phyloP scores from a whole-genome alignment of 2,329 filamentous ascomycete species.

The Myriosclerotinia duriaeana region DNA sequence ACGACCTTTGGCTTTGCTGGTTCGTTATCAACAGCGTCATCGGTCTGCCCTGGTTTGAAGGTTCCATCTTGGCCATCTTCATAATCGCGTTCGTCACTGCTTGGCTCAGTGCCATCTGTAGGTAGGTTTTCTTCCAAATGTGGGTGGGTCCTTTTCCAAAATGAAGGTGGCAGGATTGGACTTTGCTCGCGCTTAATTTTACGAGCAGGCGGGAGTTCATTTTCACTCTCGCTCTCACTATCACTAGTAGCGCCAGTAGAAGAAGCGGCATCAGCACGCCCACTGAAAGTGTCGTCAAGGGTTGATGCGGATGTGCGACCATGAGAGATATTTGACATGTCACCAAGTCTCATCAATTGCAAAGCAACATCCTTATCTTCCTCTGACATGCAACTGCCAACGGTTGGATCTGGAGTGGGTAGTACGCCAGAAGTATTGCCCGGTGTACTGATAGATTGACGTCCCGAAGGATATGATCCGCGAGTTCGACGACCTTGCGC shows the following conservation, averaged over 20 bases:
- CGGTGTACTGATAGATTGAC: slow-evolving; percentile 45
- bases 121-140: slow-evolving; percentile 53
- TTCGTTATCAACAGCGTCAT: slow-evolving; percentile 33
- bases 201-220: slow-evolving; percentile 58
- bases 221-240: slow-evolving; percentile 66
- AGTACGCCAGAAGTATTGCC: slow-evolving; percentile 61
- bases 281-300: slow-evolving; percentile 89
- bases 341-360: slow-evolving; percentile 92
- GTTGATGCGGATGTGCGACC: slow-evolving; percentile 92
- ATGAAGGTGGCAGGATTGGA: slow-evolving; percentile 50
- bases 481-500: slow-evolving; percentile 67
- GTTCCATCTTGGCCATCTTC: slow-evolving; percentile 46
- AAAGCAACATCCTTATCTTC: slow-evolving; percentile 92
- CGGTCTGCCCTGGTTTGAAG: slow-evolving; percentile 37
- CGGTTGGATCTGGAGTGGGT: slow-evolving; percentile 94
- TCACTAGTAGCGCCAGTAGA: slow-evolving; percentile 84
- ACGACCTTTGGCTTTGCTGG: slow-evolving; percentile 40
- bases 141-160: slow-evolving; percentile 48
- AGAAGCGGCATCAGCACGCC: slow-evolving; percentile 78
- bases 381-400: slow-evolving; percentile 94
- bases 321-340: slow-evolving; percentile 90
- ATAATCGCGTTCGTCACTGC: slow-evolving; percentile 59
- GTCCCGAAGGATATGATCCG: slow-evolving; percentile 51
- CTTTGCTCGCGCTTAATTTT: slow-evolving; percentile 57
- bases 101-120: slow-evolving; percentile 59